Conservation (phyloP, 257 asterid genomes). For the Primulina tabacum region DNA sequence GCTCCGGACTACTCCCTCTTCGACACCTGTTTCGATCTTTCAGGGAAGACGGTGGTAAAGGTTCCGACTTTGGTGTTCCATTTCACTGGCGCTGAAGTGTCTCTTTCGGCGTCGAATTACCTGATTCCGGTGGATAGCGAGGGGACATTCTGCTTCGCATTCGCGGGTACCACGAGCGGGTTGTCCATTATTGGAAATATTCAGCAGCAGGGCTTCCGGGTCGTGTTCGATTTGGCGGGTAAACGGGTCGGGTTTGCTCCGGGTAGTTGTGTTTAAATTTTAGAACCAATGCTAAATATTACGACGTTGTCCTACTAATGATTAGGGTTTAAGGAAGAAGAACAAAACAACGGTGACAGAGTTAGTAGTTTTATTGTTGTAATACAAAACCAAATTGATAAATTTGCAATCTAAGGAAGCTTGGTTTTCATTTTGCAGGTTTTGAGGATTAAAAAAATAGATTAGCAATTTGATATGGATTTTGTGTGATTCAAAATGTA, state of each 20-base stretch:
- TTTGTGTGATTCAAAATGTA: too few species aligned
- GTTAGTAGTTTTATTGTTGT: too few species aligned
- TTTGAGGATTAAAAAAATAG: too few species aligned
- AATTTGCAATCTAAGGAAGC: too few species aligned
- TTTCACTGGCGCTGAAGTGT: conserved; percentile 69
- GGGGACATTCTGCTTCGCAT: conserved; percentile 86
- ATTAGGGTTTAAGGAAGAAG: too few species aligned
- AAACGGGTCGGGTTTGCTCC: conserved; percentile 64
- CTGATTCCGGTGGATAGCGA: conserved; percentile 73
- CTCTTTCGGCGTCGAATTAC: conserved; percentile 86
- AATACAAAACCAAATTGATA: too few species aligned
- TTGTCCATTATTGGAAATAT: conserved; percentile 57
- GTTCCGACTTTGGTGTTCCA: conserved; percentile 89
- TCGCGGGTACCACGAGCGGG: conserved; percentile 77
- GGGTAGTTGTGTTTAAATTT: conserved; percentile 35
- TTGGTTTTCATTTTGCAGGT: too few species aligned
- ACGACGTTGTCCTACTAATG: too few species aligned
- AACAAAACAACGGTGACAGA: too few species aligned
- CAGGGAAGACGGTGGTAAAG: conserved; percentile 75
- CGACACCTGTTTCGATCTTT: conserved; percentile 82
- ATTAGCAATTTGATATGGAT: too few species aligned
- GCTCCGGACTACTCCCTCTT: conserved; percentile 55
- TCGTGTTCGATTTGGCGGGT: conserved; percentile 51
- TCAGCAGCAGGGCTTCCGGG: conserved; percentile 74
- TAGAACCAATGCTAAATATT: not conserved